Percentiles rank a stretch among this genome's conserved stretches.
These are phyloP conservation scores for Trichosphaerium sp. DNA, from an alignment of 78 protist genomes.

Conservation along the genomic window DNA sequence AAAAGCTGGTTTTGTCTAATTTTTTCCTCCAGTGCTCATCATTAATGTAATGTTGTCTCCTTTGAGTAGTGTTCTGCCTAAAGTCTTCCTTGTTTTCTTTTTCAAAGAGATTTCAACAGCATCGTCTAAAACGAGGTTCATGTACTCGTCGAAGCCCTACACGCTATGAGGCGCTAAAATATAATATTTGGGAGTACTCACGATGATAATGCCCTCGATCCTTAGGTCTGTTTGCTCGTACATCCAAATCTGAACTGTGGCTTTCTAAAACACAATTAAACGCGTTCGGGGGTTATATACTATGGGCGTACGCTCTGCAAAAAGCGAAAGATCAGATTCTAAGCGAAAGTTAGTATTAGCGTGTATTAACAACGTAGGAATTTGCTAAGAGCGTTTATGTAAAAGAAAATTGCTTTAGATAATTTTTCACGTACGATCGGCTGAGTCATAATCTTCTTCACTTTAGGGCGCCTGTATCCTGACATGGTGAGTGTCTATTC, in stretches of 20 bases:
- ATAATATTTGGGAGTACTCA: constrained; percentile 1
- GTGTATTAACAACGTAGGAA: too few species aligned
- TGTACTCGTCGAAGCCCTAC: constrained; percentile 93
- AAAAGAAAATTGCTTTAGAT: too few species aligned
- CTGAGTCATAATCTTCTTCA: constrained; percentile 15
- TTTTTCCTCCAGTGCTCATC: constrained; percentile 37
- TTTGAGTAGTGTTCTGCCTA: constrained; percentile 78
- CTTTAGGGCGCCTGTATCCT: neutral
- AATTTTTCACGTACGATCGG: too few species aligned
- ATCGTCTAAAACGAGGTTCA: constrained; percentile 88
- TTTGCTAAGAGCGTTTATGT: too few species aligned
- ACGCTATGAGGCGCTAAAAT: neutral
- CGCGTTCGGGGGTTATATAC: neutral
- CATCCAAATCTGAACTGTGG: constrained; percentile 67
- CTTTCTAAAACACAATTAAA: constrained; percentile 20
- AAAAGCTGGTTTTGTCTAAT: too few species aligned
- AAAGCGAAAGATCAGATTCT: constrained; percentile 57
- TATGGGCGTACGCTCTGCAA: constrained; percentile 36
- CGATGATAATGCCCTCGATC: constrained; percentile 77
- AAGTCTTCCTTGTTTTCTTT: constrained; percentile 60
- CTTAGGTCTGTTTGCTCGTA: constrained; percentile 67
- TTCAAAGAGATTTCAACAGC: constrained; percentile 77
- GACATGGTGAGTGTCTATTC: too few species aligned
- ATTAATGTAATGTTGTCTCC: constrained; percentile 86
- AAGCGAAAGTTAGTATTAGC: neutral